phyloP scores from a whole-genome alignment of 495 filamentous ascomycete genomes.

The Aspergillus cavernicola region DNA sequence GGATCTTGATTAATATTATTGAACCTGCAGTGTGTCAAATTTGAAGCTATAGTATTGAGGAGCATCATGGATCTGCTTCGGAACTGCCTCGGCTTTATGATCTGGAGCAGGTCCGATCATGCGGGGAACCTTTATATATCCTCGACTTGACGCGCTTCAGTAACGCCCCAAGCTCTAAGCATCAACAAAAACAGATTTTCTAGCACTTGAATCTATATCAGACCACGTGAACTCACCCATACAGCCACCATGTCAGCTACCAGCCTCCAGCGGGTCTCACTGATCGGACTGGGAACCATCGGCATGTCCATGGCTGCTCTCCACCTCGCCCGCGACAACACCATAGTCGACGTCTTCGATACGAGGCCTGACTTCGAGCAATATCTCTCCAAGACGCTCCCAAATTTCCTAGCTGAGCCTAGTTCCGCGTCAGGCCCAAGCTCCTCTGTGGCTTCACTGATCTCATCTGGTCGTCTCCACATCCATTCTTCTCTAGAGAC shows the following conservation, averaged over 20 bases:
- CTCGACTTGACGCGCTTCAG: too few species aligned
- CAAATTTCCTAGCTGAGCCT: conserved; percentile 20
- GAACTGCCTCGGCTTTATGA: background rate
- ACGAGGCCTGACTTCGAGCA: conserved; percentile 47
- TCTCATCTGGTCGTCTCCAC: conserved; percentile 29
- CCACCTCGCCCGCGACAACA: conserved; percentile 43
- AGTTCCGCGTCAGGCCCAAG: background rate
- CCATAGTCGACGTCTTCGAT: conserved; percentile 49
- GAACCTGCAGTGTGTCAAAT: background rate
- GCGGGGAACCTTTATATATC: background rate
- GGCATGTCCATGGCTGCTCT: conserved; percentile 58
- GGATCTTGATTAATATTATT: too few species aligned
- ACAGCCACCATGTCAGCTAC: conserved; percentile 17
- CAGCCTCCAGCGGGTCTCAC: conserved; percentile 38
- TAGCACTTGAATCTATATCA: too few species aligned
- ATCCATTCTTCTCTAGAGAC: conserved; percentile 34
- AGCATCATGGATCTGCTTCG: background rate
- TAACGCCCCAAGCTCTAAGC: too few species aligned
- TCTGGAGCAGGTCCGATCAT: background rate
- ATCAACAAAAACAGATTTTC: too few species aligned
- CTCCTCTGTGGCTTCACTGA: conserved; percentile 15
- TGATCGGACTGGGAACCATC: conserved; percentile 57
- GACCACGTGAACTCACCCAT: background rate
- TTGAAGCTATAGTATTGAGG: background rate
- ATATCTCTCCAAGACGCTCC: conserved; percentile 41